These are phyloP conservation scores for Schwanniomyces sp. DNA, from an alignment of 805 yeast species.

Conservation along the genomic window DNA sequence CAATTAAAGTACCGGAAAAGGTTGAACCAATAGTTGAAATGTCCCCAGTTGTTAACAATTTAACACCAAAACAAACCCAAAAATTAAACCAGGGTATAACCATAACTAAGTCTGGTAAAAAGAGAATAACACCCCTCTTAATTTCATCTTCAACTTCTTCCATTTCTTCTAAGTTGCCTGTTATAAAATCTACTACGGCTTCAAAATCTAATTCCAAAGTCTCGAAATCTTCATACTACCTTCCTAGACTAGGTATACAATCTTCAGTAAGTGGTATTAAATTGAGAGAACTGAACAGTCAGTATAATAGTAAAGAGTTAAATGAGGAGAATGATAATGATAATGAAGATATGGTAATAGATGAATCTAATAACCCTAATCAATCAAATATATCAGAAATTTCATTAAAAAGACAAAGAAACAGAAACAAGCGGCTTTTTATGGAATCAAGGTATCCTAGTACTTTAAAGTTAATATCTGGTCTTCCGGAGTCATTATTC, in stretches of 20 bases:
- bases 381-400: slow-evolving; percentile 23
- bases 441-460: slow-evolving; percentile 35
- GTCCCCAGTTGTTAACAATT: slow-evolving; percentile 4
- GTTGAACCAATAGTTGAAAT: slow-evolving; percentile 6
- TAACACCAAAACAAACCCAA: slow-evolving; percentile 10
- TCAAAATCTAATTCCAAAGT: slow-evolving; percentile 25
- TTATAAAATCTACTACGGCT: slow-evolving; percentile 10
- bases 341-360: slow-evolving; percentile 48
- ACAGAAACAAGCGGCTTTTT: slow-evolving; percentile 26
- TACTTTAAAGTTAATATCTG: slow-evolving; percentile 33
- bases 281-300: slow-evolving; percentile 12
- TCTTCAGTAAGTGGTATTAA: slow-evolving; percentile 62
- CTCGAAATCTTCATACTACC: slow-evolving; percentile 44
- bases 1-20: slow-evolving; percentile 14
- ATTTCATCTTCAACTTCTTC: slow-evolving; percentile 46
- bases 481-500: slow-evolving; percentile 36
- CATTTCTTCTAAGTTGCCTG: slow-evolving; percentile 6
- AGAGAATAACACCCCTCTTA: slow-evolving; percentile 70
- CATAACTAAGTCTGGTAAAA: slow-evolving; percentile 73
- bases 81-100: slow-evolving; percentile 46
- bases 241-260: slow-evolving; percentile 66
- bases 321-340: slow-evolving; percentile 41
- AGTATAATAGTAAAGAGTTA: slow-evolving; percentile 11
- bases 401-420: slow-evolving; percentile 32
- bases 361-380: slow-evolving; percentile 10